phyloP scores from a whole-genome alignment of 73 alveolate species.

The Paramecium biaurelia region DNA sequence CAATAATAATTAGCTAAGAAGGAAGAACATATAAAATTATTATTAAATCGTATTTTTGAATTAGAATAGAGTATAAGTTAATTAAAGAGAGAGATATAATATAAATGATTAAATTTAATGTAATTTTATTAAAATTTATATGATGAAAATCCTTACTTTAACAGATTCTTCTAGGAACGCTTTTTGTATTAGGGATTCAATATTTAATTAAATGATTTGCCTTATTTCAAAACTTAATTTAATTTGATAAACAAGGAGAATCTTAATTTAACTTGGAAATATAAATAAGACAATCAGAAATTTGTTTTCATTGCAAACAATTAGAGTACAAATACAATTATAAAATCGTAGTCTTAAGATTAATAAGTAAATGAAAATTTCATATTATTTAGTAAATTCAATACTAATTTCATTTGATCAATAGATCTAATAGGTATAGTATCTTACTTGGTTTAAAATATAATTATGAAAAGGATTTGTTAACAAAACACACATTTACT shows the following conservation, averaged over 20 bases:
- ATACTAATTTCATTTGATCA: background rate
- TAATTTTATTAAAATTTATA: background rate
- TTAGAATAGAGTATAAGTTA: background rate
- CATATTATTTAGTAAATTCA: background rate
- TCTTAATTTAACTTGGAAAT: background rate
- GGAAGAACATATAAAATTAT: slow-evolving; percentile 11
- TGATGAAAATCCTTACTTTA: background rate
- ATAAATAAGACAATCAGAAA: background rate
- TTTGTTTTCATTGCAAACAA: background rate
- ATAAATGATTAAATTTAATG: background rate
- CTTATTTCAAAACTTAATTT: background rate
- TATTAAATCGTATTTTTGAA: background rate
- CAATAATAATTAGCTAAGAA: background rate
- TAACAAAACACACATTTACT: background rate
- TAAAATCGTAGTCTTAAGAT: background rate
- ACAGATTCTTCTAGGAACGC: background rate
- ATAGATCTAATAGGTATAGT: background rate
- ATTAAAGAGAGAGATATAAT: background rate
- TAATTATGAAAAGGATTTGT: background rate
- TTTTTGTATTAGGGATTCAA: background rate
- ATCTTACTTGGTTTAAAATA: background rate
- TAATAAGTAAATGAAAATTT: background rate
- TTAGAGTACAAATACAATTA: background rate
- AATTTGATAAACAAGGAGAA: background rate
- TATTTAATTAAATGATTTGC: background rate